A percentile compares a stretch with the other conserved stretches of the same genome.
phyloP scores from a whole-genome alignment of 257 asterid species.

The Solanum appendiculatum region DNA sequence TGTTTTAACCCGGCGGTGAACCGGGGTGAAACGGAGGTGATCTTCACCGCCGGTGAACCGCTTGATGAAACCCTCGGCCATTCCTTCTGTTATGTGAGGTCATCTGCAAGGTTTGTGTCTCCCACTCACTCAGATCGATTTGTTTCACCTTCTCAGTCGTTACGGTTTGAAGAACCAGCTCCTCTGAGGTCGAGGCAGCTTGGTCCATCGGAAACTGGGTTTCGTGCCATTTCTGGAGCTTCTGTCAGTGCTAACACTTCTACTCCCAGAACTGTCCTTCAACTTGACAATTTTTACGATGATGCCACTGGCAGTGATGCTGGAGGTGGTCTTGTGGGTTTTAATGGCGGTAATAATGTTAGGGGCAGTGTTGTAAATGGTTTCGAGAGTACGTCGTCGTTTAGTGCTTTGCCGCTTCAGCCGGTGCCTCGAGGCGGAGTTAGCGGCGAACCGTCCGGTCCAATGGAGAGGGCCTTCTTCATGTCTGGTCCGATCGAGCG shows the following conservation, averaged over 20 bases:
- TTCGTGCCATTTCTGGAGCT: conserved; percentile 92
- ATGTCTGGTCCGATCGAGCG: conserved; percentile 98
- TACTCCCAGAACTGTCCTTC: conserved; percentile 74
- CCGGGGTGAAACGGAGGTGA: conserved; percentile 65
- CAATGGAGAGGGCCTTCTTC: conserved; percentile 72
- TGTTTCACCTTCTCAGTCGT: conserved; percentile 80
- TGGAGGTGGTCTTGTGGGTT: conserved; percentile 26
- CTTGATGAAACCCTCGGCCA: conserved; percentile 97
- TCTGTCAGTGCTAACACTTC: conserved; percentile 81
- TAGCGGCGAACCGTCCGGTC: conserved; percentile 55
- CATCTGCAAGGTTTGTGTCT: conserved; percentile 82
- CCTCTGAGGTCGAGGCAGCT: conserved; percentile 28
- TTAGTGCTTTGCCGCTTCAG: conserved; percentile 85
- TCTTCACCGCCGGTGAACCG: conserved; percentile 48
- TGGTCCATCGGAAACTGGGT: conserved; percentile 56
- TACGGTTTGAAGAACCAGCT: conserved; percentile 78
- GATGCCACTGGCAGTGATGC: conserved; percentile 28
- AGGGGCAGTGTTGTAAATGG: conserved; percentile 55
- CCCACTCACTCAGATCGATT: conserved; percentile 91
- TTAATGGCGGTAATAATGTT: conserved; percentile 3
- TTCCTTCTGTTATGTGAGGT: conserved; percentile 95
- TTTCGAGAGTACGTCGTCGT: conserved; percentile 82
- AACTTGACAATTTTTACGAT: conserved; percentile 42
- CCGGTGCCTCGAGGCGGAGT: conserved; percentile 68
- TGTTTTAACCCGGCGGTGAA: conserved; percentile 71